A percentile compares a stretch with the other conserved stretches of the same genome.
Conservation (phyloP, 768 basidiomycete genomes). For the Suillus luteus region DNA sequence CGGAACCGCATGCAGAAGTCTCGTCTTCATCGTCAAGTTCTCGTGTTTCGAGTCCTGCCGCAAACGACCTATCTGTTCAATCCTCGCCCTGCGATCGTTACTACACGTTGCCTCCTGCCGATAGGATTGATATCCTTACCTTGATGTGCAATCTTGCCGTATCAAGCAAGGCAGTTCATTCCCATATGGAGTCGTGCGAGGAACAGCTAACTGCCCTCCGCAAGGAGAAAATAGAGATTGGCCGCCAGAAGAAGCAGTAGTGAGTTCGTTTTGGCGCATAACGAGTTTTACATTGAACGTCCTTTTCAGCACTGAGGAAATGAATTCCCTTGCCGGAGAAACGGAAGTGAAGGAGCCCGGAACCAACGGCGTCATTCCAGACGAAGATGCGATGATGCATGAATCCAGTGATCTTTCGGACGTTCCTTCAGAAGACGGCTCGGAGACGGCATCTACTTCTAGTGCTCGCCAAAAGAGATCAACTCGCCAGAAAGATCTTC, state of each 20-base stretch:
- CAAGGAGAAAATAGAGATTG: conserved; percentile 95
- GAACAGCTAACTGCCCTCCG: conserved; percentile 87
- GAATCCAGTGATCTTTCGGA: conserved; percentile 79
- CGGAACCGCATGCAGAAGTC: conserved; percentile 48
- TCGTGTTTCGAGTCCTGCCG: conserved; percentile 48
- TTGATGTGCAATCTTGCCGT: conserved; percentile 91
- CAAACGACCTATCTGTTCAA: conserved; percentile 39
- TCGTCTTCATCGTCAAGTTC: conserved; percentile 49
- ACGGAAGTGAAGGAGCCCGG: conserved; percentile 48
- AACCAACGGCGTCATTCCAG: conserved; percentile 36
- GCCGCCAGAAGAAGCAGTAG: conserved; percentile 86
- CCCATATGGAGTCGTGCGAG: conserved; percentile 89
- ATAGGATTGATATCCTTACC: conserved; percentile 82
- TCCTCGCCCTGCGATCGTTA: conserved; percentile 72
- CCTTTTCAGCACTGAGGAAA: conserved; percentile 64
- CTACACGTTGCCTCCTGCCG: conserved; percentile 65
- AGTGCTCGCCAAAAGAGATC: conserved; percentile 45
- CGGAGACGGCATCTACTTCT: conserved; percentile 56
- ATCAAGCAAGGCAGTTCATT: conserved; percentile 86
- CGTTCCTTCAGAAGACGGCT: conserved; percentile 59
- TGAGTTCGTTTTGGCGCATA: conserved; percentile 44
- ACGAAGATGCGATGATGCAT: conserved; percentile 60
- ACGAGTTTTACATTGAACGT: conserved; percentile 17
- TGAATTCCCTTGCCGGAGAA: conserved; percentile 63
- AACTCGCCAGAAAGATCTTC: conserved; percentile 52